phyloP scores from a whole-genome alignment of 2,329 filamentous ascomycete genomes.

The Trichoderma citrinoviride region DNA sequence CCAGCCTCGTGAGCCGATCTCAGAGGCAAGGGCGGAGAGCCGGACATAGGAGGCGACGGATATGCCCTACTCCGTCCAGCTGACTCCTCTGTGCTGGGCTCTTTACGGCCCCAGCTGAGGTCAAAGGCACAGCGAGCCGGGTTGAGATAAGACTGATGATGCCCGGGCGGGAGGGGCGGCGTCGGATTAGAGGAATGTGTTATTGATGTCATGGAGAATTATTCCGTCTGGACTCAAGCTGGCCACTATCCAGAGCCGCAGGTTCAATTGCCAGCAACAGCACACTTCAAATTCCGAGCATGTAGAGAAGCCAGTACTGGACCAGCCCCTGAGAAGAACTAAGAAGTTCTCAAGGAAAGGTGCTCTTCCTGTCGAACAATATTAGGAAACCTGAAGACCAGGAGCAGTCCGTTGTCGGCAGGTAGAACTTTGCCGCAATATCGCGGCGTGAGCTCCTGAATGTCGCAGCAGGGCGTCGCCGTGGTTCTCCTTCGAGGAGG shows the following conservation, averaged over 20 bases:
- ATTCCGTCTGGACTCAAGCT: background rate
- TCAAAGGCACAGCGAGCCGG: conserved; percentile 54
- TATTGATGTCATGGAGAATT: conserved; percentile 54
- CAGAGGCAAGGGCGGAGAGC: conserved; percentile 60
- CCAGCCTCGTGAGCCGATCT: conserved; percentile 57
- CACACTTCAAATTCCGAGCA: background rate
- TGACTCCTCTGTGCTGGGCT: conserved; percentile 50
- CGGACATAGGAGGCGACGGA: conserved; percentile 73
- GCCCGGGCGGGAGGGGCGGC: conserved; percentile 50
- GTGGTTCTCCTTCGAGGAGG: background rate
- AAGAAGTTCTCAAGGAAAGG: background rate
- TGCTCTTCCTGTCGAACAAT: background rate
- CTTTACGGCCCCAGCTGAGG: conserved; percentile 47
- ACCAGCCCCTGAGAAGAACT: background rate
- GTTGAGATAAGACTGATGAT: conserved; percentile 56
- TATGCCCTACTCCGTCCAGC: conserved; percentile 60
- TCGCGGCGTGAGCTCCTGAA: background rate
- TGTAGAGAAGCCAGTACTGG: background rate
- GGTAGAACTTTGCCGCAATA: background rate
- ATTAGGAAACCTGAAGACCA: background rate
- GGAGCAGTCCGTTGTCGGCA: background rate
- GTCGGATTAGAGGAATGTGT: conserved; percentile 44
- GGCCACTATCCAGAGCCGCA: background rate
- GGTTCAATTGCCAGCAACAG: background rate
- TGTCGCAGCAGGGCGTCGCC: background rate